Conservation (phyloP, 441 rosid genomes). For the Biscutella auriculata region DNA sequence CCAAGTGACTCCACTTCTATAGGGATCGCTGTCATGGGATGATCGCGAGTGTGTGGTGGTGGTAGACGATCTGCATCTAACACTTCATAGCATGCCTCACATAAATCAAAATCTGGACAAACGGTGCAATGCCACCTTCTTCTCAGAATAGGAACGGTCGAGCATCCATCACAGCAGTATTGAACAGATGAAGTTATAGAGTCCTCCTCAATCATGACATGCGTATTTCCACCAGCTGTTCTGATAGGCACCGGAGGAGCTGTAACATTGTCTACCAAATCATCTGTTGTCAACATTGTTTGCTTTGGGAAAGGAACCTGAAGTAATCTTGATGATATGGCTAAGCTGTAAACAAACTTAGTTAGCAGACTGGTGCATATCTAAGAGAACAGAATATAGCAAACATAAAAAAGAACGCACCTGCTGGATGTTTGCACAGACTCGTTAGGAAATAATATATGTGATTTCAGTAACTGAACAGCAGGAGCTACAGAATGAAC, state of each 20-base stretch:
- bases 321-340: constrained; percentile 96
- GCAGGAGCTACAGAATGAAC: constrained; percentile 85
- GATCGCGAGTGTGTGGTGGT: constrained; percentile 94
- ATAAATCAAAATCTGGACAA: constrained; percentile 98
- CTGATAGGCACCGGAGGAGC: constrained; percentile 50
- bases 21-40: constrained; percentile 95
- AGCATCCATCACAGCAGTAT: constrained; percentile 98
- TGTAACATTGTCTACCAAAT: constrained; percentile 52
- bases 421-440: constrained; percentile 99
- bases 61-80: constrained; percentile 86
- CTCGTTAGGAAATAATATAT: constrained; percentile 67
- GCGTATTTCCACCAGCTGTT: constrained; percentile 57
- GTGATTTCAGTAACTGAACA: constrained; percentile 74
- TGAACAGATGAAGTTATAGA: constrained; percentile 95
- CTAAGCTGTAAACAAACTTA: constrained; percentile 58
- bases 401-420: constrained; percentile 27
- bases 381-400: not conserved
- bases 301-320: constrained; percentile 99
- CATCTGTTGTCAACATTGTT: constrained; percentile 87
- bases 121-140: constrained; percentile 99
- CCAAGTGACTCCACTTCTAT: constrained; percentile 92
- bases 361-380: constrained; percentile 14
- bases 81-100: constrained; percentile 95
- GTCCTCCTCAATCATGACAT: constrained; percentile 96
- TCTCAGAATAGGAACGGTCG: constrained; percentile 95